These are phyloP conservation scores for Perilla frutescens DNA, from an alignment of 257 asterid genomes.

Conservation along the genomic window DNA sequence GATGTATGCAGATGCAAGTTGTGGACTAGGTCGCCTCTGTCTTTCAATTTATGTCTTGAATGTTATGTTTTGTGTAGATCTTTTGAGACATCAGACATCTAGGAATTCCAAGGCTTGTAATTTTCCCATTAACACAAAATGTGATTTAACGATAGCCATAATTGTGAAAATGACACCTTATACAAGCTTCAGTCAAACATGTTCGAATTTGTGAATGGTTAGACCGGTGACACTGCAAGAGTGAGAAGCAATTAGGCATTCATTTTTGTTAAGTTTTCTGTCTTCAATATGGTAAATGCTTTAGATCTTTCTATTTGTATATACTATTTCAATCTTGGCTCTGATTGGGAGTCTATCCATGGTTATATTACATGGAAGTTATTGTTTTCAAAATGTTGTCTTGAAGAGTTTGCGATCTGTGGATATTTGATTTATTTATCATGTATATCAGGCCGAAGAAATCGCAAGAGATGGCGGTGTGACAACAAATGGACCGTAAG, in stretches of 20 bases:
- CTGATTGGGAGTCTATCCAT: background rate
- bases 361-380: slow-evolving; percentile 6
- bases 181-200: background rate
- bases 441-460: slow-evolving; percentile 81
- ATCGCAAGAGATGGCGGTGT: slow-evolving; percentile 84
- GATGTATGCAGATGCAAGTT: slow-evolving; percentile 9
- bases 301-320: slow-evolving; percentile 16
- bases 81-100: background rate
- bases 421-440: slow-evolving; percentile 24
- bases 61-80: background rate
- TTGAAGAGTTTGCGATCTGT: slow-evolving; percentile 7
- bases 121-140: background rate
- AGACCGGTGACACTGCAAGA: background rate
- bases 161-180: background rate
- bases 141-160: background rate
- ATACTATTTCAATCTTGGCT: slow-evolving; percentile 22
- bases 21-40: background rate
- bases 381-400: background rate
- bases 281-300: background rate
- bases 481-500: slow-evolving; percentile 85
- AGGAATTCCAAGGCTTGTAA: background rate
- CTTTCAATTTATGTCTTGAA: background rate
- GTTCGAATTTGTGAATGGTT: slow-evolving; percentile 18
- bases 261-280: slow-evolving; percentile 4
- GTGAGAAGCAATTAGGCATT: background rate